These are phyloP conservation scores for Aspergillus ustus DNA, from an alignment of 2,329 filamentous ascomycete species.

Conservation along the genomic window DNA sequence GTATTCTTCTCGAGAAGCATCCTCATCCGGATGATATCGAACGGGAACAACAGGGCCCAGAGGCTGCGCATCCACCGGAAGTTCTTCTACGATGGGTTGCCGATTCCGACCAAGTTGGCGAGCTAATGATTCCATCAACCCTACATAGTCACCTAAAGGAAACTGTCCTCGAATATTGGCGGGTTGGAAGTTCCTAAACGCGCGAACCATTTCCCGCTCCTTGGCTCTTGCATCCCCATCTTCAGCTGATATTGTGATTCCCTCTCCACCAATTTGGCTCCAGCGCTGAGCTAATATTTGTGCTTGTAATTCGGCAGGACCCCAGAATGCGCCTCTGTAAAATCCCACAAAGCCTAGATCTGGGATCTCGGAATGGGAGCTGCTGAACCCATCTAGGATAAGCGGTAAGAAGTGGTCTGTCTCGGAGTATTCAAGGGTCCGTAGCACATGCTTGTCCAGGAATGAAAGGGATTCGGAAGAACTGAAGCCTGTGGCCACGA, in stretches of 20 bases:
- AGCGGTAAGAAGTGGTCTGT: conserved; percentile 62
- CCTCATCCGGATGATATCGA: conserved; percentile 47
- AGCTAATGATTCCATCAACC: conserved; percentile 73
- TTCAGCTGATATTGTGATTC: conserved; percentile 6
- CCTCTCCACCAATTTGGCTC: conserved; percentile 36
- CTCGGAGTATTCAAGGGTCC: conserved; percentile 62
- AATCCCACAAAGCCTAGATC: conserved; percentile 80
- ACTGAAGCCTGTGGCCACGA: conserved; percentile 78
- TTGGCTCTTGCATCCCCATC: conserved; percentile 28
- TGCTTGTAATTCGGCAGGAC: conserved; percentile 85
- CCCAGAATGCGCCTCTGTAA: conserved; percentile 85
- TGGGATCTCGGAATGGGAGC: conserved; percentile 63
- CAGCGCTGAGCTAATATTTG: conserved; percentile 68
- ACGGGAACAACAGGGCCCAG: conserved; percentile 58
- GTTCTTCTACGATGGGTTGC: conserved; percentile 33
- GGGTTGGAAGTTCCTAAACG: conserved; percentile 23
- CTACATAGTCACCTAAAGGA: conserved; percentile 81
- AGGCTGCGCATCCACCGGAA: conserved; percentile 34
- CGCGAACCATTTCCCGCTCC: conserved; percentile 32
- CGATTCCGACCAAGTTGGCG: conserved; percentile 59
- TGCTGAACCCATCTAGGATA: conserved; percentile 70
- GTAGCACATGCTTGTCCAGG: conserved; percentile 61
- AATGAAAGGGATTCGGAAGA: conserved; percentile 68
- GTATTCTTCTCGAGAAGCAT: conserved; percentile 39
- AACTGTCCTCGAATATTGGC: conserved; percentile 63